These are phyloP conservation scores for Stagonosporopsis chrysanthemi DNA, from an alignment of 2,329 filamentous ascomycete species.

Conservation along the genomic window DNA sequence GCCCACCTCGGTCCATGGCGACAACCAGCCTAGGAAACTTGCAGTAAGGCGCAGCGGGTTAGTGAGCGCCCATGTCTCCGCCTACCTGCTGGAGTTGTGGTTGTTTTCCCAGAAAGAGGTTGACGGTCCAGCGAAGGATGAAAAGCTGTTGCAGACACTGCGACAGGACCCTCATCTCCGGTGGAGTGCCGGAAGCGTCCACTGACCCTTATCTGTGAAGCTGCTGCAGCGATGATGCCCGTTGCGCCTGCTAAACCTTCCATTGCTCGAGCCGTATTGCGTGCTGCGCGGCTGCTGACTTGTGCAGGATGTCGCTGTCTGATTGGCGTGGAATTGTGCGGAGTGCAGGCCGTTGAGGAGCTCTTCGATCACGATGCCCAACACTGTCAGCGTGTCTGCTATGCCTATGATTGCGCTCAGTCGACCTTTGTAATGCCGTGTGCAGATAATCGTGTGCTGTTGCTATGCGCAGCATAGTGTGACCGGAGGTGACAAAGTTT, in stretches of 20 bases:
- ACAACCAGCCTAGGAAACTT: conserved; percentile 10
- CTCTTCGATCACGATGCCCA: neutral
- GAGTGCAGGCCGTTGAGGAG: neutral
- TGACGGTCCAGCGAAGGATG: conserved; percentile 17
- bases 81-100: conserved; percentile 9
- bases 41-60: conserved; percentile 13
- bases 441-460: neutral
- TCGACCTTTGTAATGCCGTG: neutral
- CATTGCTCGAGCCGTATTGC: conserved; percentile 12
- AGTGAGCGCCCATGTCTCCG: conserved; percentile 14
- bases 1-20: conserved; percentile 12
- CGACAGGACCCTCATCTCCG: conserved; percentile 13
- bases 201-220: conserved; percentile 3
- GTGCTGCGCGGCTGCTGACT: conserved; percentile 11
- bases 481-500: neutral
- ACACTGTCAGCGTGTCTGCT: neutral
- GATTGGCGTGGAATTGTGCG: conserved; percentile 10
- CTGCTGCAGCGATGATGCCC: conserved; percentile 20
- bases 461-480: neutral
- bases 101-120: conserved; percentile 13
- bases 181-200: conserved; percentile 12
- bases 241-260: conserved; percentile 8
- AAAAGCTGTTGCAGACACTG: neutral
- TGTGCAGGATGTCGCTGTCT: conserved; percentile 3
- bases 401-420: neutral